Evolutionary conservation across 352 stramenopile species (phyloP), one percentile per base, ranked within the genome.

Genomic region (Saprolegnia diclina): DNA sequence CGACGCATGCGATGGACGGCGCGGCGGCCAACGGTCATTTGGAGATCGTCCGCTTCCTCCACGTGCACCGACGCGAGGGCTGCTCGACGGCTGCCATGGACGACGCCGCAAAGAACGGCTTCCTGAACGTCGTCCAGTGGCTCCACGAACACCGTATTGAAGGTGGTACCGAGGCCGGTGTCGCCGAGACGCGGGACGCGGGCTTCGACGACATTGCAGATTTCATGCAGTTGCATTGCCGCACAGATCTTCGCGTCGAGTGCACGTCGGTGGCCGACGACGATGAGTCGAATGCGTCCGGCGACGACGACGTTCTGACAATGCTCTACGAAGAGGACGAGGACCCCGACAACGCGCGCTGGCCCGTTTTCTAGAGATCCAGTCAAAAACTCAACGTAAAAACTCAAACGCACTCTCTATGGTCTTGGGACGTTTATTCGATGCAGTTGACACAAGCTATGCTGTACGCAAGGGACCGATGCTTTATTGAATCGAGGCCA

Each of bases 101-200:
- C 42, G 65, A 71, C 32, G 65, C 65, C 16, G 65, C 65, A 5
- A 71, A 67, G 32, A 67, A 71, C 32, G 65, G 65, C 14, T 50
- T 57, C 38, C 40, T 71, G 6, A 40, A 71, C 10, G 55, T 71
- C 56, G 57, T 71, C 18, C 37, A 56, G 26, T 71, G 65, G 65
- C 65, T 71, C 5, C 53, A 71, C 29, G 54, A 52, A 9, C 19
- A 38, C 10, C 37, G 65, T 3, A 10, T 16, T 21, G 65, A 68
- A 18, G 54, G 59, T 3, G 35, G 55, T 22, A 67, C 65, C 16
- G 63, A 46, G 11, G 53, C 32, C 5, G 63, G 63, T 4, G 5
- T 61, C 4, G 9, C n/a, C 1, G 63, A 69, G 13, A 42, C 63
- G 18, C 16, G 37, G 38, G 63, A 69, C 14, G 18, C 18, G 11